Conservation (phyloP, 108 stramenopile genomes). For the Pinguiococcus pyrenoidosus region DNA sequence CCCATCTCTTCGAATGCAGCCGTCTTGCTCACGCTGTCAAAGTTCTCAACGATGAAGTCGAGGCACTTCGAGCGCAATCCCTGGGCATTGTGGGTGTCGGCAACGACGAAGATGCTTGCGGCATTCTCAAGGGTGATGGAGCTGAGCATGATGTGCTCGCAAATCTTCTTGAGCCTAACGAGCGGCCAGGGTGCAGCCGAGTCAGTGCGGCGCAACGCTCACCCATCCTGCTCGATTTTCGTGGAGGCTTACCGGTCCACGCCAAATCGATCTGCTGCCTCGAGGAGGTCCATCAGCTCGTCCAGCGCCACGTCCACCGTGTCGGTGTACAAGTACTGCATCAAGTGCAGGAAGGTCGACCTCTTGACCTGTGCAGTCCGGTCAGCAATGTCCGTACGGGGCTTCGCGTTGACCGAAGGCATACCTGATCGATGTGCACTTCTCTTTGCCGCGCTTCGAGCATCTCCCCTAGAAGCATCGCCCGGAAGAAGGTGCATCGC, state of each 20-base stretch:
- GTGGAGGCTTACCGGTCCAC: too few relatives aligned
- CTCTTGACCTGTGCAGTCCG: not conserved
- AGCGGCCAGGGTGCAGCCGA: too few relatives aligned
- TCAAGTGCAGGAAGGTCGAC: constrained; percentile 65
- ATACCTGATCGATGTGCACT: not conserved
- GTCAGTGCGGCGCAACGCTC: too few relatives aligned
- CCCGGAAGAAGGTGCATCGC: constrained; percentile 78
- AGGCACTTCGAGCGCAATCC: constrained; percentile 66
- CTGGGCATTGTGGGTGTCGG: constrained; percentile 74
- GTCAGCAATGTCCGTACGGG: not conserved
- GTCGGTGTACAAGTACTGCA: constrained; percentile 93
- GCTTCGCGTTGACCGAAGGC: not conserved
- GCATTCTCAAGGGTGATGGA: constrained; percentile 81
- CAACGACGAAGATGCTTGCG: constrained; percentile 82
- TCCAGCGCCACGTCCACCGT: constrained; percentile 56
- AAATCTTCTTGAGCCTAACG: constrained; percentile 80
- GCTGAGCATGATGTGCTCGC: constrained; percentile 81
- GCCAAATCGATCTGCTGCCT: constrained; percentile 87
- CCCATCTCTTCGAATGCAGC: constrained; percentile 86
- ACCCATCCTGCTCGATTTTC: too few relatives aligned
- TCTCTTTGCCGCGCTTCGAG: constrained; percentile 46
- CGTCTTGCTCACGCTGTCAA: constrained; percentile 82
- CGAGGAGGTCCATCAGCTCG: constrained; percentile 88
- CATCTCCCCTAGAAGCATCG: constrained; percentile 75
- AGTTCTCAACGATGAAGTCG: constrained; percentile 76